phyloP scores from a whole-genome alignment of 1,284 basidiomycete species.

The Tilletia indica region DNA sequence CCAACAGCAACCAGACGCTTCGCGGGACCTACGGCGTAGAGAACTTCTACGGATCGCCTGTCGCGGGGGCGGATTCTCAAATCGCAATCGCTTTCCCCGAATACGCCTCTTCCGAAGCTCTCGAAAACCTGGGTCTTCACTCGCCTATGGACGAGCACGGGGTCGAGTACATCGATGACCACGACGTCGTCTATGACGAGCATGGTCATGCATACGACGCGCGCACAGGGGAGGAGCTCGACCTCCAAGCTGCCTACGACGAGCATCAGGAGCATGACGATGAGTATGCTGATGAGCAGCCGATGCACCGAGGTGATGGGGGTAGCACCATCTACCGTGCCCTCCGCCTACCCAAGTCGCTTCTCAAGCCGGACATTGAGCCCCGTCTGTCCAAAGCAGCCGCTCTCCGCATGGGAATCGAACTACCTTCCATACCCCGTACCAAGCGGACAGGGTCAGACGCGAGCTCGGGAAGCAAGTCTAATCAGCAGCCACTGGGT shows the following conservation, averaged over 20 bases:
- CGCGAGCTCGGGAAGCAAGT: conserved; percentile 8
- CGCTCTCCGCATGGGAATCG: conserved; percentile 64
- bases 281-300: not conserved
- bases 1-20: conserved; percentile 14
- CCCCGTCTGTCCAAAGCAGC: conserved; percentile 76
- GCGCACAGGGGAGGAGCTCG: conserved; percentile 21
- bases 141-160: not conserved
- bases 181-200: conserved; percentile 27
- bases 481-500: conserved; percentile 25
- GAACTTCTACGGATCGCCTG: conserved; percentile 34
- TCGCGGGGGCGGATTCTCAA: conserved; percentile 29
- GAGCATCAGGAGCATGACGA: conserved; percentile 53
- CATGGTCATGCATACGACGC: conserved; percentile 25
- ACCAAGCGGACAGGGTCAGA: conserved; percentile 14
- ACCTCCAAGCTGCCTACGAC: conserved; percentile 28
- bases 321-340: conserved; percentile 65
- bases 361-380: conserved; percentile 66
- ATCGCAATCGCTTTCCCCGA: conserved; percentile 37
- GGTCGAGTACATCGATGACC: conserved; percentile 16
- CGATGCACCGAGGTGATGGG: not conserved
- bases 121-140: conserved; percentile 14
- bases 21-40: conserved; percentile 25
- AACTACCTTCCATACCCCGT: conserved; percentile 27
- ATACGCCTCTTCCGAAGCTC: conserved; percentile 20
- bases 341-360: conserved; percentile 68